A percentile compares a stretch with the other conserved stretches of the same genome.
Conservation (phyloP, 805 yeast species). For the Maudiozyma pseudohumilis region DNA sequence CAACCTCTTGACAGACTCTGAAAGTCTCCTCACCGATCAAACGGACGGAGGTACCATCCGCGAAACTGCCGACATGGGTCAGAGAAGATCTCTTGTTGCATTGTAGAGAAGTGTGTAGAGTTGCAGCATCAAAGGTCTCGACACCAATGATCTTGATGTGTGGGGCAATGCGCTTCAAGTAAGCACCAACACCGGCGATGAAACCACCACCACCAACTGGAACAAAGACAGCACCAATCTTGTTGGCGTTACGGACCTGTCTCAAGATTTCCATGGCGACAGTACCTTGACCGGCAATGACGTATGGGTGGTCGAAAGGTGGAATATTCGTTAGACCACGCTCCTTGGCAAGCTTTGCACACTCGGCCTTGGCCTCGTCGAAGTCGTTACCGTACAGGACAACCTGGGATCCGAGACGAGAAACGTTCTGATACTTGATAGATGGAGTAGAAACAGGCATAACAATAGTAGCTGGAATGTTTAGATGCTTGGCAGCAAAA, state of each 20-base stretch:
- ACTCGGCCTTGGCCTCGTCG: slow-evolving; percentile 89
- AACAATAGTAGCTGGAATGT: slow-evolving; percentile 90
- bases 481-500: slow-evolving; percentile 71
- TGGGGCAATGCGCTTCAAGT: slow-evolving; percentile 93
- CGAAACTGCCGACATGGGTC: slow-evolving; percentile 83
- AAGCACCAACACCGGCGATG: slow-evolving; percentile 82
- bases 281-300: slow-evolving; percentile 98
- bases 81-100: slow-evolving; percentile 46
- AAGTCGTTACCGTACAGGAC: slow-evolving; percentile 90
- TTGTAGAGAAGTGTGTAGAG: slow-evolving; percentile 64
- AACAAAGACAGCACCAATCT: slow-evolving; percentile 77
- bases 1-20: slow-evolving; percentile 60
- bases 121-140: slow-evolving; percentile 92
- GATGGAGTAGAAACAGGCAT: slow-evolving; percentile 98
- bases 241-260: slow-evolving; percentile 58
- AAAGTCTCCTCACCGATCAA: slow-evolving; percentile 85
- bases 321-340: slow-evolving; percentile 83
- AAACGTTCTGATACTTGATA: slow-evolving; percentile 84
- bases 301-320: slow-evolving; percentile 97
- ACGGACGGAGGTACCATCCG: slow-evolving; percentile 97
- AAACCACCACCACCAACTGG: slow-evolving; percentile 98
- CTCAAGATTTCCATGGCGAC: slow-evolving; percentile 87
- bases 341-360: slow-evolving; percentile 57
- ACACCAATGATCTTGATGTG: slow-evolving; percentile 93
- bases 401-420: slow-evolving; percentile 88